Evolutionary conservation across 2,329 filamentous ascomycete genomes (phyloP), one percentile per base, ranked within the genome.

Genomic region (Ustilaginoidea virens): DNA sequence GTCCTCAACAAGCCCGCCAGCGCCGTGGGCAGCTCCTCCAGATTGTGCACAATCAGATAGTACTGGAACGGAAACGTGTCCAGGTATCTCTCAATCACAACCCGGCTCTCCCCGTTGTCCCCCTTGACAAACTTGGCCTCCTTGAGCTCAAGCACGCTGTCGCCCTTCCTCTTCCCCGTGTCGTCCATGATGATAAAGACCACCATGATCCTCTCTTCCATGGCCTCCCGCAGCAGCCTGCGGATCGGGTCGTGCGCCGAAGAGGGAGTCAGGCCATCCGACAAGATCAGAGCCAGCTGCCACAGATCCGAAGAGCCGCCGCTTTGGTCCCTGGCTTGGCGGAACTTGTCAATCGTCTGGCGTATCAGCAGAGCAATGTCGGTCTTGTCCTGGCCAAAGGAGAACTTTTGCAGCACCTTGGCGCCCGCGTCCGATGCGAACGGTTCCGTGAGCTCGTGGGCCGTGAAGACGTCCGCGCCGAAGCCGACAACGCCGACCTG

Each of bases 31-130:
- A 99, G 62, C 54, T 98, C 90, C 45, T 79, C 75, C 27, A 98
- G 74, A 57, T 96, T 74, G 39, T 87, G 75, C 33, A 98, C 90
- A 41, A 98, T 82, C 32, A 98, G 59, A 51, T 96, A 99, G 59
- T 94, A 98, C 51, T 80, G 75, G 58, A 99, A 99, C 0, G 92
- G 90, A 53, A 98, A 98, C 6, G 75, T 79, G 51, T 98, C 92
- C 42, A 98, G 68, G 50, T 98, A 98, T 45, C 81, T 74, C 60
- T 83, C 79, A 52, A 92, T 85, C 43, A 78, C 76, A 32, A 94
- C 70, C 44, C 74, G 68, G 36, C 75, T 57, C 57, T 74, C 57
- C 52, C 69, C 54, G 41, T 54, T 62, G 45, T 21, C 27, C 16
- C 81, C 75, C 34, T 67, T 69, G 38, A 78, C 69, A 47, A 96